Base-by-base conservation (phyloP, 352 stramenopile species). In the Aphanomyces euteiches region DNA sequence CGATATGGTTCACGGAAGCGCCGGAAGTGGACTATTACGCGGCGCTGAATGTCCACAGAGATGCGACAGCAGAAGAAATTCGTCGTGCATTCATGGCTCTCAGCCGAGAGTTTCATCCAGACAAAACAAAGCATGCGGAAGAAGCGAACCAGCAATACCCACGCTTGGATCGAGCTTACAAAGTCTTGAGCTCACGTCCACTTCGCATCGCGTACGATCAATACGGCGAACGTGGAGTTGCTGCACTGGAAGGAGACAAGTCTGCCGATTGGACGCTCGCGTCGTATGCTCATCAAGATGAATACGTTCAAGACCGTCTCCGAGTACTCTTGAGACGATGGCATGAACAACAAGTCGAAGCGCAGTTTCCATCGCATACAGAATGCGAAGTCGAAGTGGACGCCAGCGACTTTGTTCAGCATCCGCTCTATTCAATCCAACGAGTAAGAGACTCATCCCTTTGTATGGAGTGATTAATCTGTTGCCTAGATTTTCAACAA, bases 101-200 rank as follows among this genome's bases (percentile, higher is more conserved):
- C 3, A 93, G 87, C 50, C 83, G 85, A 59, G 85, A 92, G 76
- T 92, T 94, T 73, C 89, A 96, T 66, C 89, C 89, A 19, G 89
- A 96, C 41, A 77, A 83, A 56, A 74, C 69, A n/a, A 66, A 75
- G 60, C 80, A 90, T 66, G 72, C 73, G 7, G 73, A 75, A 73
- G 77, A 88, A 5, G 86, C 86, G 36, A 92, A 92, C 72, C 73
- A 80, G 66, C 81, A 92, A 73, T 94, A 92, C 74, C 83, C 86
- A 57, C 70, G 84, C n/a, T 71, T 94, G 43, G 84, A 94, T 72
- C 76, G 84, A 56, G 86, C 86, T 1, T 94, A 94, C 79, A 92
- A 92, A 69, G 84, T 94, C 60, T 78, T 94, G 3, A 84, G 70
- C 45, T 85, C 91, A 56, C 84, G 82, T 3, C 70, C 87, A 7